Evolutionary conservation across 202 grass and related monocot genomes (phyloP), one percentile per base, ranked within the genome.

Genomic region (Setaria italica): DNA sequence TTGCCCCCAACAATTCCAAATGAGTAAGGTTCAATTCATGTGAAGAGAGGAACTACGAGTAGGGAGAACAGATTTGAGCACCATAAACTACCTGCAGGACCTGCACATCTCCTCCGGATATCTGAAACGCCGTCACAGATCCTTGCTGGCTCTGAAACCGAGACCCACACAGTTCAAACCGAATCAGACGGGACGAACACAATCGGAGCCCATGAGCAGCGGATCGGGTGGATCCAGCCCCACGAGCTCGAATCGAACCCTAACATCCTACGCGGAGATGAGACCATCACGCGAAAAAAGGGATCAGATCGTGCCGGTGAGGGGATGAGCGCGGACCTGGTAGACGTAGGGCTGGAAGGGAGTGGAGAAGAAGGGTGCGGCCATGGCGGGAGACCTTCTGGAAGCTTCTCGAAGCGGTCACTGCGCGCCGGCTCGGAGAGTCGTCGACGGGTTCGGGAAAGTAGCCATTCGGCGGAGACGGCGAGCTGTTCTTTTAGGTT

Each of bases 321-420:
- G 30, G 10, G 57, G 42, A 43, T 30, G 55, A 32, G 41, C 30
- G 53, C 58, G 10, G 51, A 96, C 97, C 93, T 99, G 88, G 90
- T 99, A 94, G 76, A 99, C 90, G 78, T 96, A 99, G 76, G 97
- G 92, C 87, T 99, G 93, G 86, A 99, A 96, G n/a, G 92, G 93
- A 76, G 91, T 91, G 5, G 93, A 90, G 80, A 88, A 96, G 87
- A 99, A 96, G 49, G 97, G 97, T 39, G 97, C 97, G 65, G 97
- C 97, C 97, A 99, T 99, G 88, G 90, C 67, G 49, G 39, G 64
- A 12, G 54, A 11, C 63, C 41, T 87, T 84, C 84, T 53, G 45
- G 68, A 80, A 60, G 85, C 72, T 82, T 85, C 81, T 85, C 33
- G 83, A 76, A 86, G 33, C 77, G 55, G 81, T 88, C 83, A 86